These are phyloP conservation scores for Hyphopichia fennica DNA, from an alignment of 1,139 yeast genomes.

Conservation along the genomic window DNA sequence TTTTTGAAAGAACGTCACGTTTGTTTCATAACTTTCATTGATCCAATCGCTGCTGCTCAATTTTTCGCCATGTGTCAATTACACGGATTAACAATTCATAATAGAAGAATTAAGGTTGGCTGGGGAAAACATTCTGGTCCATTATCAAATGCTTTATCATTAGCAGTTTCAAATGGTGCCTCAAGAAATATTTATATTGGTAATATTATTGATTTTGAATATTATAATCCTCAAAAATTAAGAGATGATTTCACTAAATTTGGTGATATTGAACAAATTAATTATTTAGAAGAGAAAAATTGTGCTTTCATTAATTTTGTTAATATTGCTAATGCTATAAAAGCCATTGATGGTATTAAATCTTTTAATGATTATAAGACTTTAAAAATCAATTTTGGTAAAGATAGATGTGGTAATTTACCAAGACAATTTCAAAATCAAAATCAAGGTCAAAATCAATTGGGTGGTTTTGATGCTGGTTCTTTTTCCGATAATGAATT, in stretches of 20 bases:
- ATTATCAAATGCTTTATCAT: conserved; percentile 71
- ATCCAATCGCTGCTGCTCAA: conserved; percentile 90
- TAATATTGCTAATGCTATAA: conserved; percentile 79
- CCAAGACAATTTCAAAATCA: conserved; percentile 54
- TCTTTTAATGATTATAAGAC: conserved; percentile 52
- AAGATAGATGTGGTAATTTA: conserved; percentile 88
- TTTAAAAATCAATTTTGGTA: conserved; percentile 79
- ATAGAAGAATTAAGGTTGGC: conserved; percentile 80
- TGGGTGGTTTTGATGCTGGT: conserved; percentile 19
- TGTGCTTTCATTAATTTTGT: conserved; percentile 83
- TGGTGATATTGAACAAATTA: conserved; percentile 82
- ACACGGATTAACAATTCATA: conserved; percentile 79
- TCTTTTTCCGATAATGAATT: conserved; percentile 31
- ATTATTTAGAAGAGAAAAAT: conserved; percentile 73
- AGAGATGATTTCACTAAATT: conserved; percentile 65
- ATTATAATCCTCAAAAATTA: conserved; percentile 58
- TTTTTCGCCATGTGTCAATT: conserved; percentile 85
- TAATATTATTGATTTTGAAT: conserved; percentile 45
- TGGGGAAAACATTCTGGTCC: conserved; percentile 98
- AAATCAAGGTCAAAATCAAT: conserved; percentile 15
- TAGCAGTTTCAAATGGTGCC: conserved; percentile 94
- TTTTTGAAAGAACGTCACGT: conserved; percentile 80
- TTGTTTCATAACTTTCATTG: conserved; percentile 89
- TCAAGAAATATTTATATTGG: conserved; percentile 91
- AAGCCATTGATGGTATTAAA: conserved; percentile 67